Evolutionary conservation across 2,329 filamentous ascomycete genomes (phyloP).

Genomic region (Paecilomyces sp.): DNA sequence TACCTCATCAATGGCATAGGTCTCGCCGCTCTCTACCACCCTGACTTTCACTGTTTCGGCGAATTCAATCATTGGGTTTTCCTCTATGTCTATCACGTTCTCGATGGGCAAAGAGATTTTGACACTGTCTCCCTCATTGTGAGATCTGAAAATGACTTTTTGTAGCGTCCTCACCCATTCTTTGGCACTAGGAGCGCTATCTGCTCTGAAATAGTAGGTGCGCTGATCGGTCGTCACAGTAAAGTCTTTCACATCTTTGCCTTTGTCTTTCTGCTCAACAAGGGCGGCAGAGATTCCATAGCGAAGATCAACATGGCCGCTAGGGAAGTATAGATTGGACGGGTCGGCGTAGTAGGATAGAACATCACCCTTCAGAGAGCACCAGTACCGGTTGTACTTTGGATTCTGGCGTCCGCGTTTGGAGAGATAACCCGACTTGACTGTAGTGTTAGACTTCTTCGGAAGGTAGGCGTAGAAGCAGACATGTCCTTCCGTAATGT

Average conservation of each 20-base stretch:
- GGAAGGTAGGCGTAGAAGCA: slow-evolving; percentile 98
- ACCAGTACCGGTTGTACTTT: slow-evolving; percentile 87
- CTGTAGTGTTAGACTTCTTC: slow-evolving; percentile 71
- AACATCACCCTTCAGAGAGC: slow-evolving; percentile 83
- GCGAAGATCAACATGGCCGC: slow-evolving; percentile 83
- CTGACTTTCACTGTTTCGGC: slow-evolving; percentile 90
- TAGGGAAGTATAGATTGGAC: slow-evolving; percentile 82
- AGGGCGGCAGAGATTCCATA: slow-evolving; percentile 85
- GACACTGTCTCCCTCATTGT: slow-evolving; percentile 94
- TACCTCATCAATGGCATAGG: slow-evolving; percentile 90
- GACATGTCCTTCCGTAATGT: slow-evolving; percentile 86
- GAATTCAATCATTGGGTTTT: slow-evolving; percentile 83
- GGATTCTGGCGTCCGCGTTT: slow-evolving; percentile 87
- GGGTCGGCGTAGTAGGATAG: slow-evolving; percentile 82
- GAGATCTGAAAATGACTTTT: slow-evolving; percentile 88
- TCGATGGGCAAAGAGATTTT: slow-evolving; percentile 87
- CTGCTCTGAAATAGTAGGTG: slow-evolving; percentile 81
- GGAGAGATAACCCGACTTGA: slow-evolving; percentile 80
- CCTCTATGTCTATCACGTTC: slow-evolving; percentile 87
- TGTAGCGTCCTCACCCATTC: slow-evolving; percentile 96
- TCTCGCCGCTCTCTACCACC: slow-evolving; percentile 89
- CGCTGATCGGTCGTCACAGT: slow-evolving; percentile 74
- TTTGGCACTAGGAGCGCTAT: slow-evolving; percentile 78
- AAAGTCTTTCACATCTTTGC: slow-evolving; percentile 68
- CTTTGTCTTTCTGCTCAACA: slow-evolving; percentile 59